Conservation (phyloP, 306 rosid species). For the peach (Prunus persica) region DNA sequence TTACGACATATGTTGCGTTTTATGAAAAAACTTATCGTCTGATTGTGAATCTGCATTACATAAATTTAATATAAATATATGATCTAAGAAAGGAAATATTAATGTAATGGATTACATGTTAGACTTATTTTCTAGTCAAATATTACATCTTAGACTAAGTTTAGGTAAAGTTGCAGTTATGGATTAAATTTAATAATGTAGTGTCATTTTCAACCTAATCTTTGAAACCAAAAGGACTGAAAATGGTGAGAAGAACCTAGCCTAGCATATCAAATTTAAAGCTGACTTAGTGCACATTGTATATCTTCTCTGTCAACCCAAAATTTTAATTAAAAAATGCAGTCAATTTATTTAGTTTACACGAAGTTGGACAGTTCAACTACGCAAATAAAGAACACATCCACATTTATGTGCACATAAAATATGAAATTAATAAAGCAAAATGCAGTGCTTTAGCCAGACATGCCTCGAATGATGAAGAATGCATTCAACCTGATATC, state of each 20-base stretch:
- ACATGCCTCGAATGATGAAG: slow-evolving; percentile 18
- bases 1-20: background rate
- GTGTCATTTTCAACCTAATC: background rate
- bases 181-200: background rate
- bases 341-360: background rate
- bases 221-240: background rate
- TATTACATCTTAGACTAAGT: background rate
- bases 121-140: background rate
- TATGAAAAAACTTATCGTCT: background rate
- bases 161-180: slow-evolving; percentile 13
- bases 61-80: no score
- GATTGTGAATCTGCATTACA: no score
- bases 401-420: background rate
- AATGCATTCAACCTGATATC: slow-evolving; percentile 11
- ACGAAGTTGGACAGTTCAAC: background rate
- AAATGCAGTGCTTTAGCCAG: slow-evolving; percentile 3
- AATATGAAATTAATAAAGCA: slow-evolving; percentile 6
- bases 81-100: background rate
- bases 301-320: background rate
- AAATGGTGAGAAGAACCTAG: background rate
- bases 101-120: background rate
- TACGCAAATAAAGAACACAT: background rate
- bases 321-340: background rate
- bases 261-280: background rate
- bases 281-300: background rate